These are phyloP conservation scores for Castanea crenata DNA, from an alignment of 306 rosid genomes.

Conservation along the genomic window DNA sequence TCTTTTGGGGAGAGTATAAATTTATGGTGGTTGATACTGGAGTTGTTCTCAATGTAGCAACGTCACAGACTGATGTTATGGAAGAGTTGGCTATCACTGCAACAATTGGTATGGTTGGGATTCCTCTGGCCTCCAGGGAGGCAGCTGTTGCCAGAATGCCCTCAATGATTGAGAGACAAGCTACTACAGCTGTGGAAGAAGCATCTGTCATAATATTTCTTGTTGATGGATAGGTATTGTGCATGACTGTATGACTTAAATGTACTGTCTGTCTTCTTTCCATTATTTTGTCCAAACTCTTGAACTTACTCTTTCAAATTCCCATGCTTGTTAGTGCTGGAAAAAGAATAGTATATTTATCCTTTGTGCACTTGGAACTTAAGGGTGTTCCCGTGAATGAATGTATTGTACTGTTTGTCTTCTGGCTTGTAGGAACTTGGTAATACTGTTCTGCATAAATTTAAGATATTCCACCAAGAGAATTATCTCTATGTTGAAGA, in stretches of 20 bases:
- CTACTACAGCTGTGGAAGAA: no score
- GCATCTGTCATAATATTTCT: no score
- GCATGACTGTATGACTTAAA: neutral
- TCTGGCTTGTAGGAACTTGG: neutral
- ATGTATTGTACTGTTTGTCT: neutral
- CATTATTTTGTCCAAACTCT: slow-evolving; percentile 6
- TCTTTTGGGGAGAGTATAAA: no score
- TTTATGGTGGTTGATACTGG: no score
- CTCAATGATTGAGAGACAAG: neutral
- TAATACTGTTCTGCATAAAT: neutral
- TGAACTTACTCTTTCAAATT: neutral
- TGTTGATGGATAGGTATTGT: no score
- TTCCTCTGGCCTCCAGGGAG: slow-evolving; percentile 86
- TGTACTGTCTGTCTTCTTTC: neutral
- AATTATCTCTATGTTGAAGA: neutral
- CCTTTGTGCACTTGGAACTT: neutral
- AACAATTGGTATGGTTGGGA: slow-evolving; percentile 30
- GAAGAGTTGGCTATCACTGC: no score
- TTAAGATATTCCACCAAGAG: neutral
- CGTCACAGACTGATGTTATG: no score
- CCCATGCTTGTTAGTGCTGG: neutral
- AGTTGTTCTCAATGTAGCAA: no score
- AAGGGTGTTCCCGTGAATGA: neutral
- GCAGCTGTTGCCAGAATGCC: slow-evolving; percentile 96
- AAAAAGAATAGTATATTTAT: neutral